phyloP scores from a whole-genome alignment of 495 filamentous ascomycete species.

The Oidiodendron maius region DNA sequence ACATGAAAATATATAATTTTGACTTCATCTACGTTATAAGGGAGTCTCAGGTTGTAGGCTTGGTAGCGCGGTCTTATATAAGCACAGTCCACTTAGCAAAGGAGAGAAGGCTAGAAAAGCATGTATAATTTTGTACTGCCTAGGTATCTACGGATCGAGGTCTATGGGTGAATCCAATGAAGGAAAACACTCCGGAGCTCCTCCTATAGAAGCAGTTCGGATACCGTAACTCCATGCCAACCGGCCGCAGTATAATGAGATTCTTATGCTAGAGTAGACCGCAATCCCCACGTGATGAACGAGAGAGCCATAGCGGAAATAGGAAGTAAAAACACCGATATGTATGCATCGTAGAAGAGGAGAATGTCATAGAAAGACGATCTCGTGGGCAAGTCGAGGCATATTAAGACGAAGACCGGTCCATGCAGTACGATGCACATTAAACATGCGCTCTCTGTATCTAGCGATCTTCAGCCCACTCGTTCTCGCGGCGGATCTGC shows the following conservation, averaged over 20 bases:
- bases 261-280: neutral
- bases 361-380: neutral
- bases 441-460: neutral
- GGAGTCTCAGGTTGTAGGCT: no score
- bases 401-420: neutral
- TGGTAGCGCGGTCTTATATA: no score
- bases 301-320: neutral
- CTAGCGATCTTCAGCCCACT: constrained; percentile 74
- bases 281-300: neutral
- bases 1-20: no score
- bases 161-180: no score
- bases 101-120: no score
- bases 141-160: no score
- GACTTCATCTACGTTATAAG: no score
- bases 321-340: neutral
- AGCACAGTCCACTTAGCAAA: no score
- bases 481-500: constrained; percentile 77
- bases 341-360: neutral
- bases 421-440: neutral
- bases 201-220: neutral
- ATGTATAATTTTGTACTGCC: no score
- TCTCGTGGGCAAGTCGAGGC: neutral
- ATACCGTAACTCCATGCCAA: neutral
- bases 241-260: neutral
- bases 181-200: no score